A percentile compares a stretch with the other conserved stretches of the same genome.
Evolutionary conservation across 805 yeast species (phyloP).

Genomic region (Saccharomycopsis fibuligera): DNA sequence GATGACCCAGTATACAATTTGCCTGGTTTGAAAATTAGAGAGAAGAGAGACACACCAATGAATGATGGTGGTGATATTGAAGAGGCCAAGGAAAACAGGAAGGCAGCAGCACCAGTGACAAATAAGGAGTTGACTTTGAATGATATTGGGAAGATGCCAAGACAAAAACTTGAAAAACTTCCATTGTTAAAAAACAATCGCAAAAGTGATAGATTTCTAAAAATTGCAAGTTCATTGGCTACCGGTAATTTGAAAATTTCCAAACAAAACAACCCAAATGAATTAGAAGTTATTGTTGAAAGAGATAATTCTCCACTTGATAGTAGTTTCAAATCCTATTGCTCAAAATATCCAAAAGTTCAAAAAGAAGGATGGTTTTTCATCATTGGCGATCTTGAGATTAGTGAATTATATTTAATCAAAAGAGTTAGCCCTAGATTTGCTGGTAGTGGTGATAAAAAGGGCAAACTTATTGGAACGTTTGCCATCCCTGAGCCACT

Average conservation of each 20-base stretch:
- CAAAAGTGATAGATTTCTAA: conserved; percentile 42
- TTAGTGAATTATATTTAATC: conserved; percentile 52
- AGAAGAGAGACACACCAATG: too few species aligned
- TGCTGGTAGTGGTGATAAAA: conserved; percentile 15
- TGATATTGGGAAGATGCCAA: conserved; percentile 37
- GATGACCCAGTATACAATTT: conserved; percentile 54
- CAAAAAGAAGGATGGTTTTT: conserved; percentile 95
- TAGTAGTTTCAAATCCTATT: conserved; percentile 58
- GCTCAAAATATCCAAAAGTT: conserved; percentile 80
- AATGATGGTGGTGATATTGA: neutral
- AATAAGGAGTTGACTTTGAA: conserved; percentile 28
- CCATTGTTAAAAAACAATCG: conserved; percentile 23
- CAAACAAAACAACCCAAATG: conserved; percentile 31
- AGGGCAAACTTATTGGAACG: conserved; percentile 2
- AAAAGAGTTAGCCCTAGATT: conserved; percentile 69
- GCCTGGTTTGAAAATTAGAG: conserved; percentile 15
- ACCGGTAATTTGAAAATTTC: conserved; percentile 40
- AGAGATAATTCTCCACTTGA: conserved; percentile 46
- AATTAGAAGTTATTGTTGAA: conserved; percentile 38
- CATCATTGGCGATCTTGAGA: conserved; percentile 45
- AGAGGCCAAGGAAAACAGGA: neutral
- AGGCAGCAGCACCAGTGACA: neutral
- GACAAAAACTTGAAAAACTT: conserved; percentile 25
- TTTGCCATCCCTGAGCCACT: conserved; percentile 31
- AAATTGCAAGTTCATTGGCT: conserved; percentile 55